phyloP scores from a whole-genome alignment of 208 protist species.

The Crithidia mellificae region DNA sequence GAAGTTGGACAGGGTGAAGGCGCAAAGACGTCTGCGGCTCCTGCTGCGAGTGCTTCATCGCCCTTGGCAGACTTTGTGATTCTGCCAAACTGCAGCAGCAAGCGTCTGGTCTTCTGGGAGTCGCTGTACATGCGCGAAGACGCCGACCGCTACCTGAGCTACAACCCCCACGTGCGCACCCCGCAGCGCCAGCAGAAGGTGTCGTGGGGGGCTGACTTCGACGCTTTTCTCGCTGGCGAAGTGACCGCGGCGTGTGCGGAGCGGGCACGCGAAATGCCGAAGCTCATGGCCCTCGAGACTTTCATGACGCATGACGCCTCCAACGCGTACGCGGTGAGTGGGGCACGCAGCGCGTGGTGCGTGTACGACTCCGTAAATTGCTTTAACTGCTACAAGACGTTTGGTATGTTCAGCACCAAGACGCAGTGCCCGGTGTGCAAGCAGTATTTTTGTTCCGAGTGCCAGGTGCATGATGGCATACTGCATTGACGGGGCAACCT shows the following conservation, averaged over 20 bases:
- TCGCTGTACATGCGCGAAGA: slow-evolving; percentile 53
- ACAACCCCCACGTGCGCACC: slow-evolving; percentile 30
- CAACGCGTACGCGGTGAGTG: neutral
- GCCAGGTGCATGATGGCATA: slow-evolving; percentile 31
- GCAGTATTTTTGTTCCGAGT: slow-evolving; percentile 46
- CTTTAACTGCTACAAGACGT: slow-evolving; percentile 47
- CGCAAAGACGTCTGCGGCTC: too few relatives aligned
- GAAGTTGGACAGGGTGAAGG: too few relatives aligned
- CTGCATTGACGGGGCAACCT: slow-evolving; percentile 15
- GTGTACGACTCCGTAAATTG: slow-evolving; percentile 45
- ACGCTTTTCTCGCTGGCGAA: slow-evolving; percentile 50
- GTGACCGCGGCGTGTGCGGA: slow-evolving; percentile 45
- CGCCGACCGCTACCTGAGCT: slow-evolving; percentile 35
- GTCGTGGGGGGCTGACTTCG: slow-evolving; percentile 53
- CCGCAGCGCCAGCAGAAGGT: slow-evolving; percentile 25
- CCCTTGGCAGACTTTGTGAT: slow-evolving; percentile 34
- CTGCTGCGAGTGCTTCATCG: neutral
- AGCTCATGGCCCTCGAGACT: slow-evolving; percentile 25
- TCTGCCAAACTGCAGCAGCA: slow-evolving; percentile 66
- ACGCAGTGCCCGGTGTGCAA: slow-evolving; percentile 35
- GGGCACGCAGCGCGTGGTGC: slow-evolving; percentile 38
- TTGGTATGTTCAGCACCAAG: slow-evolving; percentile 36
- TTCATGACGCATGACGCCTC: slow-evolving; percentile 16
- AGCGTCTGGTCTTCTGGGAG: slow-evolving; percentile 77
- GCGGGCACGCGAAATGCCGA: slow-evolving; percentile 22